A percentile compares a stretch with the other conserved stretches of the same genome.
These are phyloP conservation scores for Arthromyces matolae DNA, from an alignment of 768 basidiomycete species.

Conservation along the genomic window DNA sequence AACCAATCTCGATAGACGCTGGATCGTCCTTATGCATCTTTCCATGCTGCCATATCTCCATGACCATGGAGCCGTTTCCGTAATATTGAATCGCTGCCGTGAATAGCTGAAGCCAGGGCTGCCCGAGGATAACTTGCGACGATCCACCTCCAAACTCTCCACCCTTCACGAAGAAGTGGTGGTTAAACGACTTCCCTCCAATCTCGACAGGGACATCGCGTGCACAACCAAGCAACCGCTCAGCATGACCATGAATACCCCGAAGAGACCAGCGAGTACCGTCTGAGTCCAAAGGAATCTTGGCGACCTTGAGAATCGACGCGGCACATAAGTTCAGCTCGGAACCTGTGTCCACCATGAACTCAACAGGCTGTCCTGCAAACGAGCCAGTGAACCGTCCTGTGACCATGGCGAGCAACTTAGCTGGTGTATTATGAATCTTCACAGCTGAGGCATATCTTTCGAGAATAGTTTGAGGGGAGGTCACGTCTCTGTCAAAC, in stretches of 20 bases:
- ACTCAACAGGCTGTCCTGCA: slow-evolving; percentile 5
- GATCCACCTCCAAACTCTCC: background rate
- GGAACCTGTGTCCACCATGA: slow-evolving; percentile 22
- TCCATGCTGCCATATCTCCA: slow-evolving; percentile 17
- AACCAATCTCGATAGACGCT: slow-evolving; percentile 8
- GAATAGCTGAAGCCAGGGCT: slow-evolving; percentile 23
- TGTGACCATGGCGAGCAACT: slow-evolving; percentile 13
- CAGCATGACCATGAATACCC: too few relatives aligned
- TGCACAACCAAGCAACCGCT: too few relatives aligned
- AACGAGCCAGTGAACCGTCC: slow-evolving; percentile 12
- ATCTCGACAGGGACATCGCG: too few relatives aligned
- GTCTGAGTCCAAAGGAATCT: too few relatives aligned
- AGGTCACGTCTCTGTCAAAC: background rate
- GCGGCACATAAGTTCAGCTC: slow-evolving; percentile 25
- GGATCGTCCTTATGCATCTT: slow-evolving; percentile 3
- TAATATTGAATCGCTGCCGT: slow-evolving; percentile 12
- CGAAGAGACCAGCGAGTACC: too few relatives aligned
- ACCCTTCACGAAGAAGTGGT: slow-evolving; percentile 18
- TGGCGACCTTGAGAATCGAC: too few relatives aligned
- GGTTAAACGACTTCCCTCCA: too few relatives aligned
- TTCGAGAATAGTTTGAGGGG: slow-evolving; percentile 1
- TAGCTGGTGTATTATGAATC: background rate
- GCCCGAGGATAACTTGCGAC: slow-evolving; percentile 19
- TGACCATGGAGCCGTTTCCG: slow-evolving; percentile 10
- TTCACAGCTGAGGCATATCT: slow-evolving; percentile 9